A percentile compares a stretch with the other conserved stretches of the same genome.
These are phyloP conservation scores for Karstenula rhodostoma DNA, from an alignment of 2,329 filamentous ascomycete species.

Conservation along the genomic window DNA sequence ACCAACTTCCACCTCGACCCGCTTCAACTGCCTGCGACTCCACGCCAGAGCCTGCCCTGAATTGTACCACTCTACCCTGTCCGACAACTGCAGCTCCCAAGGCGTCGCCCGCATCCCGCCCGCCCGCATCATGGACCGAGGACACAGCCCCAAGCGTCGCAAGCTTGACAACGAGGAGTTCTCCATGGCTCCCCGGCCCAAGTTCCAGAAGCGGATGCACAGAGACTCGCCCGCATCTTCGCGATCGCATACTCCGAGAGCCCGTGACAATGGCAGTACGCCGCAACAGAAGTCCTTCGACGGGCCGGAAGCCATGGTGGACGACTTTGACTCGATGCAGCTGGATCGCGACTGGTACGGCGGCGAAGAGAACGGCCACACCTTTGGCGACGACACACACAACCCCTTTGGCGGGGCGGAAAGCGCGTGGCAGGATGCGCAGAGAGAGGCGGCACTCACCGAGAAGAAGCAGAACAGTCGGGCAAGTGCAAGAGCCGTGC, in stretches of 20 bases:
- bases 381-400: conserved; percentile 89
- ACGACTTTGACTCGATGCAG: conserved; percentile 74
- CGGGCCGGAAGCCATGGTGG: conserved; percentile 66
- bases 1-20: not conserved
- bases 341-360: conserved; percentile 94
- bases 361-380: conserved; percentile 84
- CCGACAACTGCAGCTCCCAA: not conserved
- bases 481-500: conserved; percentile 76
- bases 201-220: conserved; percentile 48
- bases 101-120: conserved; percentile 2
- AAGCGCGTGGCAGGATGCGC: conserved; percentile 76
- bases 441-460: conserved; percentile 74
- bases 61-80: not conserved
- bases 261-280: conserved; percentile 40
- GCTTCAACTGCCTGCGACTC: not conserved
- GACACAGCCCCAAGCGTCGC: conserved; percentile 68
- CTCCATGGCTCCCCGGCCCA: conserved; percentile 60
- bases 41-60: not conserved
- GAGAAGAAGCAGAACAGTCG: conserved; percentile 81
- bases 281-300: conserved; percentile 67
- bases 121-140: conserved; percentile 48
- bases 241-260: conserved; percentile 46
- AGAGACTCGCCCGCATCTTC: conserved; percentile 41
- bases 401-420: conserved; percentile 86
- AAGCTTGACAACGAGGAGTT: conserved; percentile 72